A percentile compares a stretch with the other conserved stretches of the same genome.
Evolutionary conservation across 306 rosid genomes (phyloP).

Genomic region (Medicago arabica): DNA sequence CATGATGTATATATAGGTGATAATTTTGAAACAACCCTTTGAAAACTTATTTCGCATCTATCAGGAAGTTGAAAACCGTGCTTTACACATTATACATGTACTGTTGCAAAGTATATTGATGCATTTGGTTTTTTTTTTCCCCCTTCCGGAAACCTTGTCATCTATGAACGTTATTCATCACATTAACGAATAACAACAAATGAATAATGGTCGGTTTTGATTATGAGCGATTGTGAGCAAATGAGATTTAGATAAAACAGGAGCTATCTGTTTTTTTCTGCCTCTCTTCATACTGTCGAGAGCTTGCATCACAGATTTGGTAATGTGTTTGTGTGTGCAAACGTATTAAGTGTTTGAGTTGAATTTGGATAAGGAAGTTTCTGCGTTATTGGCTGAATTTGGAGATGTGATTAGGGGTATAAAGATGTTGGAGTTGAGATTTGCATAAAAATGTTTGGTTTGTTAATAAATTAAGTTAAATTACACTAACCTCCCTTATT

Average conservation of each 20-base stretch:
- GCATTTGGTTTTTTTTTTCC: background rate
- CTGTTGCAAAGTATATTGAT: background rate
- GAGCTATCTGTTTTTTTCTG: background rate
- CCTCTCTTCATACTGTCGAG: background rate
- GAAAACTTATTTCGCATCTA: constrained; percentile 15
- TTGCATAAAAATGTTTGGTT: too few relatives aligned
- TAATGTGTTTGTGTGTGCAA: background rate
- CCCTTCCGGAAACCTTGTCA: background rate
- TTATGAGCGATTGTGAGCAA: background rate
- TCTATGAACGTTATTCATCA: background rate
- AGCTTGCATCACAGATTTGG: background rate
- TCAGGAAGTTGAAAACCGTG: constrained; percentile 4
- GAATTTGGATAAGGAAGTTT: background rate
- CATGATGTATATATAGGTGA: constrained; percentile 56
- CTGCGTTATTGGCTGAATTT: too few relatives aligned
- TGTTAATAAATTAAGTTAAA: too few relatives aligned
- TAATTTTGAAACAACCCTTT: constrained; percentile 34
- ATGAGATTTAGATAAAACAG: background rate
- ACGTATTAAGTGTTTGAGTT: background rate
- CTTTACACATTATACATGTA: constrained; percentile 11
- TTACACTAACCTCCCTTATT: too few relatives aligned
- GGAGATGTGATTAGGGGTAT: too few relatives aligned
- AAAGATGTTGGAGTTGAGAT: too few relatives aligned
- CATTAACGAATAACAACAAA: background rate
- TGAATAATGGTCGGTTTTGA: background rate